These are phyloP conservation scores for Mesembryanthemum crystallinum DNA, from an alignment of 148 eudicot genomes.

Conservation along the genomic window DNA sequence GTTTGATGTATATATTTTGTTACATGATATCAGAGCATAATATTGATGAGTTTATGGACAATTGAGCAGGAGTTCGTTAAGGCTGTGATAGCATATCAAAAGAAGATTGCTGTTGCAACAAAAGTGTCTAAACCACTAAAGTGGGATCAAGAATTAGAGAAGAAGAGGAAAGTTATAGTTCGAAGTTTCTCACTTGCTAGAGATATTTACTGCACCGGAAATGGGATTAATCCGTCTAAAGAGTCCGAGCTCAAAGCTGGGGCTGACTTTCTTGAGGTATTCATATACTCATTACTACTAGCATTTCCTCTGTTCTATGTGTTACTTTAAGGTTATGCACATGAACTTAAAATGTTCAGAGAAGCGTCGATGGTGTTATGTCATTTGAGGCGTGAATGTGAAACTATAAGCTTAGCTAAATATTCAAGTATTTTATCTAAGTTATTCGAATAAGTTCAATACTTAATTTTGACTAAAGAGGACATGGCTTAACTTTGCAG, in stretches of 20 bases:
- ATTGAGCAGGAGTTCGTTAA: slow-evolving; percentile 64
- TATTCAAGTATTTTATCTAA: no score
- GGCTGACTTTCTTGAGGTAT: slow-evolving; percentile 71
- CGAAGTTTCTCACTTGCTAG: slow-evolving; percentile 71
- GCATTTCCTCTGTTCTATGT: no score
- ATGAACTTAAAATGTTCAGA: no score
- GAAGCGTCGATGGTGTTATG: no score
- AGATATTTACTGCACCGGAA: slow-evolving; percentile 41
- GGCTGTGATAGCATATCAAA: slow-evolving; percentile 70
- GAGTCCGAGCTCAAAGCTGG: slow-evolving; percentile 55
- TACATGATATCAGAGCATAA: background rate
- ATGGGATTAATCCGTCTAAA: slow-evolving; percentile 23
- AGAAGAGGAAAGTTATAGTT: slow-evolving; percentile 48
- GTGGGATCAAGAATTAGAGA: slow-evolving; percentile 54
- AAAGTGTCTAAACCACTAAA: slow-evolving; percentile 40
- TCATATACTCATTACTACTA: background rate
- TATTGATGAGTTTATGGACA: background rate
- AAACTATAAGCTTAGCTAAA: no score
- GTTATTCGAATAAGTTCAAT: no score
- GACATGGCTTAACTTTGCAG: slow-evolving; percentile 24
- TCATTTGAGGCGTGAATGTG: no score
- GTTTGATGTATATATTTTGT: no score
- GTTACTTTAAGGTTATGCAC: no score
- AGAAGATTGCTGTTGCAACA: slow-evolving; percentile 39
- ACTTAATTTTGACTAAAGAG: no score